These are phyloP conservation scores for Yamadazyma jaroonii DNA, from an alignment of 1,139 yeast genomes.

Conservation along the genomic window DNA sequence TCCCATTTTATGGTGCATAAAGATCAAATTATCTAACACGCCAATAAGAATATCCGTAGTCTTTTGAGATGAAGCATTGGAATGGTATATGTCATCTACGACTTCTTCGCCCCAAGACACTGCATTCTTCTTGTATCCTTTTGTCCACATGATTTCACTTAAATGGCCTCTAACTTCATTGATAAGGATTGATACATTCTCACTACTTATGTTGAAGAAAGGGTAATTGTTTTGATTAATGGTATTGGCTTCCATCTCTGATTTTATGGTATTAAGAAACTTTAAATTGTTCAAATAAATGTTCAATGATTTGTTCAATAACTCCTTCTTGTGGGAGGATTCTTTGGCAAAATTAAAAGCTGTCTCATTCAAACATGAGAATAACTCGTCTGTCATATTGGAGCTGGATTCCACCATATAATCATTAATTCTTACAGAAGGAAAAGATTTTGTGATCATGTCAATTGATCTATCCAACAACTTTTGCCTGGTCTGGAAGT, in stretches of 20 bases:
- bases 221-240: slow-evolving; percentile 32
- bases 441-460: slow-evolving; percentile 32
- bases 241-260: slow-evolving; percentile 17
- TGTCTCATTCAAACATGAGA: slow-evolving; percentile 31
- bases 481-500: slow-evolving; percentile 25
- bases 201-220: slow-evolving; percentile 34
- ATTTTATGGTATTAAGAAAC: slow-evolving; percentile 21
- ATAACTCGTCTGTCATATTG: slow-evolving; percentile 37
- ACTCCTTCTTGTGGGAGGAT: slow-evolving; percentile 16
- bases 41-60: slow-evolving; percentile 29
- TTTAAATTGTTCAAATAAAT: slow-evolving; percentile 40
- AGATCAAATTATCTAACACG: slow-evolving; percentile 30
- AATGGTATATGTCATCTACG: slow-evolving; percentile 34
- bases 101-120: slow-evolving; percentile 64
- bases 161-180: slow-evolving; percentile 54
- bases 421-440: slow-evolving; percentile 25
- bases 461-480: slow-evolving; percentile 42
- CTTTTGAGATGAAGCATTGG: slow-evolving; percentile 25
- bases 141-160: slow-evolving; percentile 65
- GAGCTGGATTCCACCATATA: slow-evolving; percentile 27
- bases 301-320: slow-evolving; percentile 27
- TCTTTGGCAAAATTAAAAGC: slow-evolving; percentile 32
- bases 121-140: slow-evolving; percentile 51
- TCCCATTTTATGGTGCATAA: slow-evolving; percentile 30
- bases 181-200: slow-evolving; percentile 25